Conservation (phyloP, 164 flowering plant genomes). For the Sedum album region DNA sequence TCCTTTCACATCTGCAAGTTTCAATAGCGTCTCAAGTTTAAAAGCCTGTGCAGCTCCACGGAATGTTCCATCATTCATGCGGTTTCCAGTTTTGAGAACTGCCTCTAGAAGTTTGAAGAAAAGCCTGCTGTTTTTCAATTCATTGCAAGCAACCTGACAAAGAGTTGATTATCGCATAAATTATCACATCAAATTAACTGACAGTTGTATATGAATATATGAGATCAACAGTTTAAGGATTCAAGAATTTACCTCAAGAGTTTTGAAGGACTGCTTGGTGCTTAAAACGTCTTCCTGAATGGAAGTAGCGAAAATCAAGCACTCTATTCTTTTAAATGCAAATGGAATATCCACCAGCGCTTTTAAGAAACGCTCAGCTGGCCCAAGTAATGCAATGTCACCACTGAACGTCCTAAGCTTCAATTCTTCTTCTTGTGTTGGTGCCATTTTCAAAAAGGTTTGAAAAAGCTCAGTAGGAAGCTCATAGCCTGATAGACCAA, state of each 20-base stretch:
- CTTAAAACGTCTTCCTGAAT: slow-evolving; percentile 43
- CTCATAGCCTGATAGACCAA: slow-evolving; percentile 48
- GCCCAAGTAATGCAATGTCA: slow-evolving; percentile 47
- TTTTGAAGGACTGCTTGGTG: slow-evolving; percentile 41
- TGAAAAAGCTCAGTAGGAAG: slow-evolving; percentile 63
- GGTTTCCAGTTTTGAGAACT: slow-evolving; percentile 63
- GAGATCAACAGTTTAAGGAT: slow-evolving; percentile 16
- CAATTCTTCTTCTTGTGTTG: slow-evolving; percentile 67
- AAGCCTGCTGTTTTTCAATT: slow-evolving; percentile 46
- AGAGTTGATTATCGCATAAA: neutral
- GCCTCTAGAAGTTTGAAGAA: slow-evolving; percentile 67
- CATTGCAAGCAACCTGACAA: slow-evolving; percentile 50
- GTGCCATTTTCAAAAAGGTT: slow-evolving; percentile 65
- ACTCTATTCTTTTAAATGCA: slow-evolving; percentile 61
- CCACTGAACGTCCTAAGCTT: slow-evolving; percentile 55
- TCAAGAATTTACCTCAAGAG: slow-evolving; percentile 42
- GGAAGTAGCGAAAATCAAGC: slow-evolving; percentile 44
- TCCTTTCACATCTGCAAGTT: slow-evolving; percentile 61
- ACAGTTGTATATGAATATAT: neutral
- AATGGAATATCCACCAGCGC: slow-evolving; percentile 56
- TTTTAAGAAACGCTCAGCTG: slow-evolving; percentile 76
- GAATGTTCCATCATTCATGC: slow-evolving; percentile 70
- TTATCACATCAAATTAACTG: neutral
- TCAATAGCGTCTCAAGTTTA: slow-evolving; percentile 61
- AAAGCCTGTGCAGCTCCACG: slow-evolving; percentile 69